These are phyloP conservation scores for Colletotrichum spaethianum DNA, from an alignment of 2,329 filamentous ascomycete species.

Conservation along the genomic window DNA sequence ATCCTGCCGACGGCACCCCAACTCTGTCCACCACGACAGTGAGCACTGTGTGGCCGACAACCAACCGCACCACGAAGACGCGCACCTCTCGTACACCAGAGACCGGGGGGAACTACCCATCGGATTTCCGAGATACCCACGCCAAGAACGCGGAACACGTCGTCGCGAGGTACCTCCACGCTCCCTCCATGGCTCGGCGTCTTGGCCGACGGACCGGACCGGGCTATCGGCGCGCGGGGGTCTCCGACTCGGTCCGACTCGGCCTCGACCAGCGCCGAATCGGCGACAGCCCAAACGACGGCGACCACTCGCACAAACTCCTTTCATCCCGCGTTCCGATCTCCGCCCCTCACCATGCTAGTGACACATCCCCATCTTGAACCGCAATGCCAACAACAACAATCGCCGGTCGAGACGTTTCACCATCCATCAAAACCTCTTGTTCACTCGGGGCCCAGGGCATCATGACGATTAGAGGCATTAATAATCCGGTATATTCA, in stretches of 20 bases:
- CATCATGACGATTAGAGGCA: background rate
- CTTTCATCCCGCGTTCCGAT: too few species aligned
- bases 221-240: background rate
- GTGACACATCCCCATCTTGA: background rate
- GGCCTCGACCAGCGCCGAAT: background rate
- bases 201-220: background rate
- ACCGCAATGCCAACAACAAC: background rate
- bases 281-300: background rate
- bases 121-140: background rate
- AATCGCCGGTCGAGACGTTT: background rate
- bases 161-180: background rate
- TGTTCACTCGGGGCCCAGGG: background rate
- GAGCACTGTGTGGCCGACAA: too few species aligned
- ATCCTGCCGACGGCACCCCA: too few species aligned
- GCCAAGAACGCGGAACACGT: background rate
- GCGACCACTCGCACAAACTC: background rate
- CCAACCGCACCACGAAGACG: too few species aligned
- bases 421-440: background rate
- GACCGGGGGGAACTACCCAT: background rate
- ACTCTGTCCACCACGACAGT: too few species aligned
- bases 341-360: too few species aligned
- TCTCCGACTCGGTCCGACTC: background rate
- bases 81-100: background rate
- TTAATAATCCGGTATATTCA: slow-evolving; percentile 37
- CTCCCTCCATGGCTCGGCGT: background rate